Evolutionary conservation across 2,329 filamentous ascomycete genomes (phyloP).

Genomic region (Coniella vitis): DNA sequence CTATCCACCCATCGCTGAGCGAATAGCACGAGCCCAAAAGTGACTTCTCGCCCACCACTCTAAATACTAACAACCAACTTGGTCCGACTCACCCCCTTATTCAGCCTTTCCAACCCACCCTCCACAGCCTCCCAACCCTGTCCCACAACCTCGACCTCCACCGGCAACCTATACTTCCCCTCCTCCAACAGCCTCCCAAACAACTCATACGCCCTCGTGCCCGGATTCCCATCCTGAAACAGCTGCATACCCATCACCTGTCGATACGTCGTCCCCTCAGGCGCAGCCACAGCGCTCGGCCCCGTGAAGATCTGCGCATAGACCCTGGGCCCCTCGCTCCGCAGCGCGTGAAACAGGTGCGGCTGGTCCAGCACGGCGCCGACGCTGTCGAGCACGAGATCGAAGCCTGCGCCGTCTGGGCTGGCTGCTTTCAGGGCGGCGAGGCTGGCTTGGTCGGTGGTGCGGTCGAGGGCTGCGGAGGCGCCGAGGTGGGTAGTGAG

Average conservation of each 20-base stretch:
- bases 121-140: slow-evolving; percentile 20
- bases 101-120: slow-evolving; percentile 21
- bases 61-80: slow-evolving; percentile 23
- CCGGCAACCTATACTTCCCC: slow-evolving; percentile 23
- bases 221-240: slow-evolving; percentile 19
- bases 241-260: slow-evolving; percentile 21
- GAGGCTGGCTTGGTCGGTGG: slow-evolving; percentile 9
- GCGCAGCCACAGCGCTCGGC: slow-evolving; percentile 17
- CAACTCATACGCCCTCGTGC: slow-evolving; percentile 15
- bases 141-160: slow-evolving; percentile 24
- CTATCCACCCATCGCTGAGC: too few relatives aligned
- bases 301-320: slow-evolving; percentile 26
- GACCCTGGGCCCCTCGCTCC: slow-evolving; percentile 21
- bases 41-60: background rate
- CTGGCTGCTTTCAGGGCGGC: slow-evolving; percentile 19
- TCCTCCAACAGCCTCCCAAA: slow-evolving; percentile 21
- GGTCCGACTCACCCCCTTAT: slow-evolving; percentile 23
- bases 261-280: slow-evolving; percentile 21
- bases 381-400: slow-evolving; percentile 29
- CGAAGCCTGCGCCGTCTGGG: slow-evolving; percentile 22
- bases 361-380: slow-evolving; percentile 20
- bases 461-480: slow-evolving; percentile 16
- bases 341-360: slow-evolving; percentile 22
- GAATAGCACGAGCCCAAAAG: too few relatives aligned
- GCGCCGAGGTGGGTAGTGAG: slow-evolving; percentile 19